Base-by-base conservation (phyloP, 208 protist species). In the Acanthamoeba royreba region DNA sequence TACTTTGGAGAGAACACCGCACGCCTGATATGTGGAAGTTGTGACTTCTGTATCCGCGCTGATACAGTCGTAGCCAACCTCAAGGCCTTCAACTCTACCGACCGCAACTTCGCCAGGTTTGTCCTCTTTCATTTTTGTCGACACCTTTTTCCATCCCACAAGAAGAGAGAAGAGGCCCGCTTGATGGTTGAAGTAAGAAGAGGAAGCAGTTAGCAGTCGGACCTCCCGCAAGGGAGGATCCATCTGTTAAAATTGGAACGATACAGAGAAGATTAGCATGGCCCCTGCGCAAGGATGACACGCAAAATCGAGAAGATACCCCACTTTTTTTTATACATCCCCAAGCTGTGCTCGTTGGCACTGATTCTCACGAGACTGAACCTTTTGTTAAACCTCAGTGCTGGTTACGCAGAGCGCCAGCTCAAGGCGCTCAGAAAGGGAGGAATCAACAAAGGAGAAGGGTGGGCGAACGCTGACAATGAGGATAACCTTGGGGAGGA, bases 1-100 rank as follows among this genome's bases (percentile, higher is more conserved):
- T 91, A 91, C 55, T 91, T 91, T 91, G 85, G 85, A 25, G 85
- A 91, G 38, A 61, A 72, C 35, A 43, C 45, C 13, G 15, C 53
- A n/a, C 22, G 53, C 9, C 47, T 42, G 15, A n/a, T 49, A 11
- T 91, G 85, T 42, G 85, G 58, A n/a, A 72, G 46, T 38, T 91
- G 85, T 42, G 85, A 91, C 55, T 91, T 46, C 85, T 91, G 85
- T 35, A 43, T 7, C 11, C 33, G 55, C 49, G 33, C 31, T 11
- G 79, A 87, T 19, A 58, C 31, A 31, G 79, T 87, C n/a, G 55
- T 46, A n/a, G n/a, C n/a, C 8, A 38, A 58, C 22, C 25, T 87
- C 43, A n/a, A 38, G 43, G 79, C 22, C 9, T 87, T 87, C 43
- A n/a, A 87, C 79, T 72, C 61, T 17, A 87, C 79, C n/a, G 49